Base-by-base conservation (phyloP, 495 filamentous ascomycete genomes). In the Podospora sp. region DNA sequence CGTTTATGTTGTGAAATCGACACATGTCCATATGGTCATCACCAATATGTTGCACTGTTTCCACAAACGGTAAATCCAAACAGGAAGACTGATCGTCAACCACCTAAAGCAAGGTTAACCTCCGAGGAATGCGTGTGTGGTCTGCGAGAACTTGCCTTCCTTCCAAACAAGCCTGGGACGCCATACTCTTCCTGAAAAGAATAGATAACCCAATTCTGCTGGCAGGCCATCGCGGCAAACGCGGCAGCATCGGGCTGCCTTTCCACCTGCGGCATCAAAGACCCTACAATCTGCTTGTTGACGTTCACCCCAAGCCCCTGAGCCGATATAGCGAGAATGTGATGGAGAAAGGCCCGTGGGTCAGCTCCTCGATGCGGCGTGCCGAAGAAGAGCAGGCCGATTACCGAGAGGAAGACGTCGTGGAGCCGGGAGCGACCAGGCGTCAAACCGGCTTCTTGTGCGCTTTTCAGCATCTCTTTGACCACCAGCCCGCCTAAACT, bases 1-100 rank as follows among this genome's bases (percentile, higher is more conserved):
- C 62, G 5, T n/a, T 24, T 1, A 21, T 11, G 3, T 25, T 50
- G 16, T 55, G 26, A 27, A 65, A 65, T 12, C 62, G 62, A 36
- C 62, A 65, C 62, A 65, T 65, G 26, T 65, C 51, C 62, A 65
- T 65, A 16, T 65, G 62, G 29, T 56, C 57, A 2, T 29, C 22
- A 14, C 51, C 21, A 6, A 65, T 57, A 50, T 57, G 62, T 27
- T 57, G 51, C 4, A 55, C 20, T 16, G 50, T 57, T 21, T 65
- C 51, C 11, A 36, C 8, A 16, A 36, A 22, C 6, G 50, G 51
- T 4, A 56, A 7, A 25, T 56, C 27, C 4, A 57, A 49, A 24
- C 53, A 56, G 6, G 62, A 65, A 0, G 51, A 65, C 6, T 22
- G 18, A 21, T 65, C 62, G 14, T 65, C 51, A 1, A 65, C 62